Base-by-base conservation (phyloP, 176 grass and related monocot genomes). In the Oryza coarctata region DNA sequence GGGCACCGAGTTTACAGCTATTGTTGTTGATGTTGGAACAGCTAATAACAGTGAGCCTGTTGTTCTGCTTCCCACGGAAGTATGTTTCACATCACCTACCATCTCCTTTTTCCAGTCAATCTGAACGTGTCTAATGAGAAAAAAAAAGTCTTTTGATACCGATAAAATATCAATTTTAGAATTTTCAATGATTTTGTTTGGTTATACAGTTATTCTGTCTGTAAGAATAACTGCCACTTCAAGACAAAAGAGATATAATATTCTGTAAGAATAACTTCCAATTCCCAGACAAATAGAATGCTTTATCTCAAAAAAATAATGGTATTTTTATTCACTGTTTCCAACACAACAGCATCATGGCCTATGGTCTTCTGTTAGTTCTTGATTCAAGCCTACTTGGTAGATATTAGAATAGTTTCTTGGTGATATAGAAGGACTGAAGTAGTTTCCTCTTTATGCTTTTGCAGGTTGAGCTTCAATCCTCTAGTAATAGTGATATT, bases 1-100 rank as follows among this genome's bases (percentile, higher is more conserved):
- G 50, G 95, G 92, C 7, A 89, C 77, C 78, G 95, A 98, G 63
- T 98, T 98, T 85, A 94, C 90, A 75, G 88, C 95, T 20, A 98
- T 94, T 27, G 84, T 94, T 67, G 49, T 98, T 89, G 92, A 98
- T 91, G 88, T 78, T 52, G 92, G 95, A 23, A 70, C 84, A 57
- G 75, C 47, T 88, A 83, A 71, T 88, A 85, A 91, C 29, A 62
- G 78, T 66, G 78, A 86, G 30, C 95, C 92, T 85, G 43, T 98
- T 75, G 92, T 89, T 87, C 80, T 98, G 47, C 90, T 98, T 76
- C 95, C 95, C 65, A 98, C 92, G 43, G 90, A 98, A 84, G 88
- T 95, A 91, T 69, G 83, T 65, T 62, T 27, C 70, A 10, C 22
- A 61, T 40, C 9, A 65, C 30, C 78, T 44, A 55, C 50, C 22